Percentiles rank a stretch among this genome's conserved stretches.
Evolutionary conservation across 2,329 filamentous ascomycete species (phyloP).

Genomic region (Scytalidium lignicola): DNA sequence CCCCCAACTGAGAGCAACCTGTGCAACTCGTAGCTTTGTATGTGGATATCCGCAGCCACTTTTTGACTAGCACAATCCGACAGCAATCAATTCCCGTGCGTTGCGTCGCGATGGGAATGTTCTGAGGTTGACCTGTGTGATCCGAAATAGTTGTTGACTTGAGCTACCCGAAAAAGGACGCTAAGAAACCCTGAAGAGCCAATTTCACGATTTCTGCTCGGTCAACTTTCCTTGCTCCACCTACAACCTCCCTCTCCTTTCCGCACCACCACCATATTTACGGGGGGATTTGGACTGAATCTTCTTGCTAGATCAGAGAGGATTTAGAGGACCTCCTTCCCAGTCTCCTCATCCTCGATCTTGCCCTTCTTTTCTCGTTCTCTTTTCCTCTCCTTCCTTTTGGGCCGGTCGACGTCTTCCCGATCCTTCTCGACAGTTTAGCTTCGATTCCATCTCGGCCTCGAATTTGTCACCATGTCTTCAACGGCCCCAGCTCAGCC

Average conservation of each 20-base stretch:
- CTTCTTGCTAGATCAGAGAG: neutral
- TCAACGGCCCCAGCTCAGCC: slow-evolving; percentile 47
- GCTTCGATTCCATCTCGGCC: neutral
- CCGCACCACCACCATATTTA: neutral
- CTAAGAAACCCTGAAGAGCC: neutral
- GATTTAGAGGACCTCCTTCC: neutral
- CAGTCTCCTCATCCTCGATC: neutral
- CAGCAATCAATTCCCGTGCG: too few relatives aligned
- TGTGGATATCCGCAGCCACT: too few relatives aligned
- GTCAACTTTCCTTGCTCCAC: neutral
- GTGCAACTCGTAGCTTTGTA: too few relatives aligned
- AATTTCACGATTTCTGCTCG: neutral
- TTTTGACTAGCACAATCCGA: too few relatives aligned
- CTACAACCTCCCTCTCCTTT: neutral
- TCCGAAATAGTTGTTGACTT: neutral
- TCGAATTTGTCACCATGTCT: slow-evolving; percentile 38
- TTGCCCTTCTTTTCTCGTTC: neutral
- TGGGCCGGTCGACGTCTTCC: neutral
- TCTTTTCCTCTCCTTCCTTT: neutral
- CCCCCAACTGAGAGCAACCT: too few relatives aligned
- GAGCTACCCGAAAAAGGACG: neutral
- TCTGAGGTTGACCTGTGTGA: too few relatives aligned
- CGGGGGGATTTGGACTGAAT: neutral
- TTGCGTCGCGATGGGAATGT: too few relatives aligned
- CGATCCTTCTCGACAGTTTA: neutral